A percentile compares a stretch with the other conserved stretches of the same genome.
phyloP scores from a whole-genome alignment of 2,329 filamentous ascomycete genomes.

The Colletotrichum brevisporum region DNA sequence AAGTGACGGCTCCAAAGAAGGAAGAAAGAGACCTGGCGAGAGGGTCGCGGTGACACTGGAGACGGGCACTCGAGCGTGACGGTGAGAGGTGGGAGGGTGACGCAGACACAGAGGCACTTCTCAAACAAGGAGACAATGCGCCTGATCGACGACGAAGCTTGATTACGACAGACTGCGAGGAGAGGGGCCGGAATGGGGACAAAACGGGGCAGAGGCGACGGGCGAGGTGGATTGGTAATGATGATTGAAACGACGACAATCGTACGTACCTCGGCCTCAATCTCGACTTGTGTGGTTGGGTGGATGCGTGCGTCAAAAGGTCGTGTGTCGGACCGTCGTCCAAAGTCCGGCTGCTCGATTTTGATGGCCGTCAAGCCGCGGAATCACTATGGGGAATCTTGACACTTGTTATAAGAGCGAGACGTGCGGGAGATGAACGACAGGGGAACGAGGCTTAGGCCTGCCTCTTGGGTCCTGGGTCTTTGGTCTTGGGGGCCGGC shows the following conservation, averaged over 20 bases:
- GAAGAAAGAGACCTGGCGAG: slow-evolving; percentile 5
- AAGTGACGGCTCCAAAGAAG: too few relatives aligned
- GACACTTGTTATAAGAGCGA: slow-evolving; percentile 30
- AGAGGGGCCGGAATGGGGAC: slow-evolving; percentile 28
- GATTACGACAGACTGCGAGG: slow-evolving; percentile 24
- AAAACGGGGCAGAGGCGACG: slow-evolving; percentile 5
- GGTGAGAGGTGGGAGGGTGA: slow-evolving; percentile 15
- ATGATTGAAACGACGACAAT: slow-evolving; percentile 25
- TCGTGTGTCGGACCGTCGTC: slow-evolving; percentile 36
- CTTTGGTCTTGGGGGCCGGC: neutral
- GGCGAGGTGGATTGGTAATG: slow-evolving; percentile 17
- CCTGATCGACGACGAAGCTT: slow-evolving; percentile 32
- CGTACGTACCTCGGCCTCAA: slow-evolving; percentile 14
- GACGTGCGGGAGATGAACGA: slow-evolving; percentile 30
- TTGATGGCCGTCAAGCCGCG: slow-evolving; percentile 14
- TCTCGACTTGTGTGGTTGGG: neutral
- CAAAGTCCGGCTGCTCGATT: slow-evolving; percentile 25
- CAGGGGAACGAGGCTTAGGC: neutral
- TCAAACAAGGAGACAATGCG: slow-evolving; percentile 27
- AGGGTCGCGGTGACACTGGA: slow-evolving; percentile 19
- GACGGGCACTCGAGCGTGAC: slow-evolving; percentile 21
- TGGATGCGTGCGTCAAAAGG: slow-evolving; percentile 23
- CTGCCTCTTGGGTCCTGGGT: too few relatives aligned
- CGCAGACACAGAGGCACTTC: slow-evolving; percentile 20
- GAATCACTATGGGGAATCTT: slow-evolving; percentile 16